Evolutionary conservation across 441 rosid species (phyloP).

Genomic region (Aleurites moluccanus): DNA sequence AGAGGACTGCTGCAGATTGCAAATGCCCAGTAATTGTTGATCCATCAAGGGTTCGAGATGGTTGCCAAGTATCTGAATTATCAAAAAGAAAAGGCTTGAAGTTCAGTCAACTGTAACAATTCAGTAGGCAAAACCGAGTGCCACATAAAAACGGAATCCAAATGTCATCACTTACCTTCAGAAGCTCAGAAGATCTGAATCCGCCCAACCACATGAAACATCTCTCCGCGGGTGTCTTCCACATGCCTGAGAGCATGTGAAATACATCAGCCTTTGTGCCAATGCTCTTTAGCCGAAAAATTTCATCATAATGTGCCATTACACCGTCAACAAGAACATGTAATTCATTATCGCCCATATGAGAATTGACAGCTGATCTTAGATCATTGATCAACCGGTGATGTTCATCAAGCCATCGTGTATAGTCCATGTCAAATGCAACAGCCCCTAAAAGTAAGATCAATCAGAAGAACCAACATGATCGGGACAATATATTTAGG

Average conservation of each 20-base stretch:
- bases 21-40: conserved; percentile 87
- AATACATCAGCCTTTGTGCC: conserved; percentile 85
- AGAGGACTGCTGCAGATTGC: conserved; percentile 89
- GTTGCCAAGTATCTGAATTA: conserved; percentile 69
- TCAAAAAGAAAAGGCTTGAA: neutral
- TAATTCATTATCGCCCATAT: conserved; percentile 59
- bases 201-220: conserved; percentile 99
- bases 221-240: conserved; percentile 94
- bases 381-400: conserved; percentile 67
- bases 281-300: conserved; percentile 65
- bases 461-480: conserved; percentile 3
- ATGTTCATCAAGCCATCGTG: conserved; percentile 85
- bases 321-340: conserved; percentile 65
- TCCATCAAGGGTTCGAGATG: conserved; percentile 88
- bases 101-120: neutral
- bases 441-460: conserved; percentile 50
- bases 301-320: conserved; percentile 78
- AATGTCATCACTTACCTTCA: conserved; percentile 51
- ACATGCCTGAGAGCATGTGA: conserved; percentile 96
- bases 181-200: conserved; percentile 88
- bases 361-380: conserved; percentile 70
- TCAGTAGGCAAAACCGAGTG: neutral
- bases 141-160: no score
- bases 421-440: conserved; percentile 77
- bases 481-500: neutral